Conservation (phyloP, 1,139 yeast species). For the Zhuliangozyma parablackwelliae region DNA sequence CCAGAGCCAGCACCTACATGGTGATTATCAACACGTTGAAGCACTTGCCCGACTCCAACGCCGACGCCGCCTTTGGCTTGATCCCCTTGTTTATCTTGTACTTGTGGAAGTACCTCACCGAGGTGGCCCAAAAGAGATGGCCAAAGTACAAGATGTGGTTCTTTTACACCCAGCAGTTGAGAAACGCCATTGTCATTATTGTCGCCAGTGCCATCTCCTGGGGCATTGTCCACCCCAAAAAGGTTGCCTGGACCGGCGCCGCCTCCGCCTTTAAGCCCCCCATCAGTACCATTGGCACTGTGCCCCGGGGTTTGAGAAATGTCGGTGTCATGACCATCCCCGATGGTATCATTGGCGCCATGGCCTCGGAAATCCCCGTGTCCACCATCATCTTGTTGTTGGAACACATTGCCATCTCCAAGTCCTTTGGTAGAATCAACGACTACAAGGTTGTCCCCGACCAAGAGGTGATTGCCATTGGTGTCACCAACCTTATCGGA, state of each 20-base stretch:
- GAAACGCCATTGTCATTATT: constrained; percentile 78
- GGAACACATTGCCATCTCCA: constrained; percentile 91
- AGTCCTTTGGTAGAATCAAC: constrained; percentile 88
- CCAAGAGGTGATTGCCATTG: constrained; percentile 93
- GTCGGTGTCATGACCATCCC: constrained; percentile 73
- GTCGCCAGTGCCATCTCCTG: constrained; percentile 67
- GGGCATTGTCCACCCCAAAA: constrained; percentile 69
- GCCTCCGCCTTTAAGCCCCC: constrained; percentile 35
- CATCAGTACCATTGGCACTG: constrained; percentile 66
- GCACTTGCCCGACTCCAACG: constrained; percentile 59
- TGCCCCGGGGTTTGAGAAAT: constrained; percentile 76
- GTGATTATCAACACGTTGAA: constrained; percentile 73
- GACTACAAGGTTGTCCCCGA: constrained; percentile 89
- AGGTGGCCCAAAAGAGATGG: constrained; percentile 58
- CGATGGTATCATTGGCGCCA: constrained; percentile 49
- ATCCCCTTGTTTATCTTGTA: constrained; percentile 67
- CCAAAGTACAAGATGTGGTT: constrained; percentile 54
- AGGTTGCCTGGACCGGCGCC: constrained; percentile 45
- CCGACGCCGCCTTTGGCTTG: constrained; percentile 89
- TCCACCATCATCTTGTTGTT: constrained; percentile 75
- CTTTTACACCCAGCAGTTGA: constrained; percentile 70
- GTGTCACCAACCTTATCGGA: constrained; percentile 85
- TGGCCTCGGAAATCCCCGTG: constrained; percentile 81
- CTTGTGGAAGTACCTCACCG: constrained; percentile 56
- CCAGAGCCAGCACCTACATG: constrained; percentile 64